phyloP scores from a whole-genome alignment of 176 grass and related monocot genomes.

The Panicum miliaceum region DNA sequence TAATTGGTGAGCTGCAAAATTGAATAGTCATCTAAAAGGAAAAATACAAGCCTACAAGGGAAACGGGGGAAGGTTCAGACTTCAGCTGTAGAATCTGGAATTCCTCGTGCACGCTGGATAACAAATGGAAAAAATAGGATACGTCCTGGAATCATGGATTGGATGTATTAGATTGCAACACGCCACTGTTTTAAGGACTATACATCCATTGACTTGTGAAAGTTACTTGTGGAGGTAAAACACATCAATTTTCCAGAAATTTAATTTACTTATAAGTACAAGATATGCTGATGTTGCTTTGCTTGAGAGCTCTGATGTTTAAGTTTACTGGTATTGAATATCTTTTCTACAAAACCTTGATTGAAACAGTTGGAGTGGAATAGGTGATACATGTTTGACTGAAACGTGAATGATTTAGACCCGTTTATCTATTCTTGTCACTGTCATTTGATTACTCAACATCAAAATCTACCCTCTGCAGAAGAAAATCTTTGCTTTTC shows the following conservation, averaged over 20 bases:
- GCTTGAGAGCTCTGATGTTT: slow-evolving; percentile 21
- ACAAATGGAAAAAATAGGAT: background rate
- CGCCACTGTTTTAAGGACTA: background rate
- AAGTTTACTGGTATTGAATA: slow-evolving; percentile 4
- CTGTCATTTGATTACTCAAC: background rate
- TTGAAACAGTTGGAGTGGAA: slow-evolving; percentile 2
- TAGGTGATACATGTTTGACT: slow-evolving; percentile 30
- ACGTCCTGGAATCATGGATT: background rate
- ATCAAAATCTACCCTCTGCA: background rate
- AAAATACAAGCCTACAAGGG: background rate
- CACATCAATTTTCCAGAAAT: background rate
- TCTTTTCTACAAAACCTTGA: background rate
- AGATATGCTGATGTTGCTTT: slow-evolving; percentile 11
- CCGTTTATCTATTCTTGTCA: background rate
- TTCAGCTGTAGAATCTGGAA: background rate
- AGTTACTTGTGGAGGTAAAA: background rate
- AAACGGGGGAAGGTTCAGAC: background rate
- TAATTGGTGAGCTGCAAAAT: slow-evolving; percentile 10
- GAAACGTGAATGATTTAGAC: slow-evolving; percentile 7
- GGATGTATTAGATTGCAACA: background rate
- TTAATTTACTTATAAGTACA: background rate
- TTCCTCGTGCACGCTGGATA: background rate
- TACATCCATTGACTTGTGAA: slow-evolving; percentile 24
- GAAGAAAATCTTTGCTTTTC: background rate
- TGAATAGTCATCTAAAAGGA: background rate